phyloP scores from a whole-genome alignment of 2,329 filamentous ascomycete genomes.

The Penicillium freii region DNA sequence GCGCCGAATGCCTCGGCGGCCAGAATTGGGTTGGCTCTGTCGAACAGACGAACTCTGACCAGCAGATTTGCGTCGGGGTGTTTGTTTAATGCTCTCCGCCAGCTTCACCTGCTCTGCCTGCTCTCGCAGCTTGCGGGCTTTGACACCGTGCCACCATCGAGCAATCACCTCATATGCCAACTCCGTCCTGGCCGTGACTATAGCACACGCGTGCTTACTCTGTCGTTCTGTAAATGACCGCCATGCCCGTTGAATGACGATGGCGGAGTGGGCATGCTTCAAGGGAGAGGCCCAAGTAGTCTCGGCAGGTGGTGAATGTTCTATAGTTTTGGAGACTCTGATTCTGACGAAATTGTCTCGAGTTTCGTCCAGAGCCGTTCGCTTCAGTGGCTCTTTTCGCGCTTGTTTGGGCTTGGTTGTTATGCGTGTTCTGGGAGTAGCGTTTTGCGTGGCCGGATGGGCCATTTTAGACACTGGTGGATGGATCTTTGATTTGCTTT shows the following conservation, averaged over 20 bases:
- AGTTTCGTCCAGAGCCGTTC: constrained; percentile 13
- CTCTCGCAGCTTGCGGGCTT: constrained; percentile 16
- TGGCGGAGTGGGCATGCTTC: constrained; percentile 51
- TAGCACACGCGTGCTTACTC: constrained; percentile 18
- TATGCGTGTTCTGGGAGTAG: no score
- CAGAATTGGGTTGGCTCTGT: background rate
- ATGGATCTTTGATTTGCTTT: constrained; percentile 1
- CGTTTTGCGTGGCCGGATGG: background rate
- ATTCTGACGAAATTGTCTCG: constrained; percentile 11
- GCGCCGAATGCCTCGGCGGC: constrained; percentile 2
- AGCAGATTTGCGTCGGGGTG: background rate
- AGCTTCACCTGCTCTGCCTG: background rate
- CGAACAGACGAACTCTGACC: background rate
- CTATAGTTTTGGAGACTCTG: background rate
- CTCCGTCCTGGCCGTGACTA: constrained; percentile 41
- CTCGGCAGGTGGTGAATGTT: constrained; percentile 45
- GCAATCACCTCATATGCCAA: constrained; percentile 40
- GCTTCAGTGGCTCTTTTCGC: background rate
- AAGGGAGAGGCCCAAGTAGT: constrained; percentile 58
- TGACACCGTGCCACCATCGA: constrained; percentile 35
- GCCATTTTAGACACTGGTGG: background rate
- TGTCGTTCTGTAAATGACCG: constrained; percentile 33
- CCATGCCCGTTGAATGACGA: constrained; percentile 54
- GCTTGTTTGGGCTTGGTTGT: background rate
- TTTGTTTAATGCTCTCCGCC: background rate